phyloP scores from a whole-genome alignment of 208 protist species.

The Crithidia thermophila region DNA sequence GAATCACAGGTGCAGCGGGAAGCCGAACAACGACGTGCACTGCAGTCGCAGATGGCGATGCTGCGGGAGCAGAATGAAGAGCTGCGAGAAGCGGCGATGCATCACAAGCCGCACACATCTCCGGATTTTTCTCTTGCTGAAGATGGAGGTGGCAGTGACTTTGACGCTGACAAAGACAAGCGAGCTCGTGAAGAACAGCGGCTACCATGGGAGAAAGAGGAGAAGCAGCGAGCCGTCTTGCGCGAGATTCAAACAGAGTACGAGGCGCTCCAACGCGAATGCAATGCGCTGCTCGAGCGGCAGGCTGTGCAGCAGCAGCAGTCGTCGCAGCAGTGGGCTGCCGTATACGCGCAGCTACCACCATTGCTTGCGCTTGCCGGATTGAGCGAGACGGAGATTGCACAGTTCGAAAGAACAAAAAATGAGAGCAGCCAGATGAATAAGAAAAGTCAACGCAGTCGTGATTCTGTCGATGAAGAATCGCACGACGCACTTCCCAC shows the following conservation, averaged over 20 bases:
- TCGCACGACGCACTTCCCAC: too few species aligned
- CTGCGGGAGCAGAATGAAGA: conserved; percentile 11
- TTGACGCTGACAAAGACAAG: not conserved
- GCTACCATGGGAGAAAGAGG: too few species aligned
- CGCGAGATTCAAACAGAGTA: conserved; percentile 6
- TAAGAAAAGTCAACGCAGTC: not conserved
- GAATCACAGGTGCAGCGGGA: conserved; percentile 15
- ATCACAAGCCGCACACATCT: not conserved
- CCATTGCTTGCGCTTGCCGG: not conserved
- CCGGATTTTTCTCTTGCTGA: not conserved
- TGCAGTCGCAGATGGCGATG: conserved; percentile 3
- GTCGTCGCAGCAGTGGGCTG: conserved; percentile 1
- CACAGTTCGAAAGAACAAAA: too few species aligned
- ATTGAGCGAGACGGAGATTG: not conserved
- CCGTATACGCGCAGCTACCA: not conserved
- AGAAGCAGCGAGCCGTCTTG: not conserved
- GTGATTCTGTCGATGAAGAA: too few species aligned
- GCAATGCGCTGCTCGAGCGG: not conserved
- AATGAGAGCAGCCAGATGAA: too few species aligned
- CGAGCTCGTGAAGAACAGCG: too few species aligned
- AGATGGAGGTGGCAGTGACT: not conserved
- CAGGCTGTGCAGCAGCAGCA: not conserved
- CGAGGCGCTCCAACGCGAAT: conserved; percentile 7
- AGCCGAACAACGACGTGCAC: conserved; percentile 1
- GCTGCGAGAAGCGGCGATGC: not conserved